Base-by-base conservation (phyloP, 805 yeast genomes). In the Groenewaldozyma salmanticensis region DNA sequence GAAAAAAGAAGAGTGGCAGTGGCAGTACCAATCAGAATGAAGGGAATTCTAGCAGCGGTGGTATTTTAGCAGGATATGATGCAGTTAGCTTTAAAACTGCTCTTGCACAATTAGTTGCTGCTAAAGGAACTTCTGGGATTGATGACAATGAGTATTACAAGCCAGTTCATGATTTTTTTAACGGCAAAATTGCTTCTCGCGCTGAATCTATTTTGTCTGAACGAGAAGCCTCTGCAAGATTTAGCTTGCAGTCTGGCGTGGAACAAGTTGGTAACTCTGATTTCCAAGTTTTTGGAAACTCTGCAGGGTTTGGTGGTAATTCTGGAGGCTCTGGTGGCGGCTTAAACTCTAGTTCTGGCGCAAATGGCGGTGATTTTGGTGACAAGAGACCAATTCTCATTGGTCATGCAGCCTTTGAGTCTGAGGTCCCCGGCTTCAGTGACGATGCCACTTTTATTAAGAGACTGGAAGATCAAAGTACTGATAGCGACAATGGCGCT, bases 401-500 rank as follows among this genome's bases (percentile, higher is more conserved):
- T 17, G 48, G 48, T 11, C 29, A 24, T 24, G 29, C 29, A 24
- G 13, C 13, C 11, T 24, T 24, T 24, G 33, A 31, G 21, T 2
- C 19, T 36, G 36, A 42, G 16, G 18, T 33, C 13, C 31, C 24
- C 15, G 33, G 32, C 5, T 40, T 42, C 21, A 35, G 31, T 19
- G 33, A 39, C 21, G 37, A 42, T 13, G 20, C 17, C 20, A 32
- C 27, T 4, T 37, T 35, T 27, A 21, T 24, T 24, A 7, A 24
- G 13, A 9, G 29, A 9, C 29, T 24, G 7, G 29, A 24, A 9
- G 29, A 24, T 24, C 7, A 9, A 9, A 13, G 11, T 9, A 24
- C 7, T 24, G 13, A 24, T 24, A 24, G 13, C 13, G 29, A 24
- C 7, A 9, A 13, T 24, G 11, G 17, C 40, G 42, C 33, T 11